Base-by-base conservation (phyloP, 169 alveolate genomes). In the Neospora caninum region DNA sequence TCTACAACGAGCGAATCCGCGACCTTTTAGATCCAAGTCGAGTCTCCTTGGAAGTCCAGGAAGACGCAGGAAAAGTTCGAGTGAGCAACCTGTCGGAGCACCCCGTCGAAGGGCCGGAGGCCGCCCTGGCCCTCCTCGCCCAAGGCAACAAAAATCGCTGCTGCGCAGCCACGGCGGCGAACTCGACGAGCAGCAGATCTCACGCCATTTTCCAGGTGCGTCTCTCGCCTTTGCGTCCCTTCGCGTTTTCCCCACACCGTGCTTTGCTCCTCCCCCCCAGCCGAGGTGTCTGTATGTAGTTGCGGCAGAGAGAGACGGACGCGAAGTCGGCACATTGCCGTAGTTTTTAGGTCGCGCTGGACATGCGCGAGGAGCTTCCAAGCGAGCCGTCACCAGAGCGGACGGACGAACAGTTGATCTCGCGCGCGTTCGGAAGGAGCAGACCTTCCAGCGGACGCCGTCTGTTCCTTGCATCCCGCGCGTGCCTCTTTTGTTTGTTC, bases 181-280 rank as follows among this genome's bases (percentile, higher is more conserved):
- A 99, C 95, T 95, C 97, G 83, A 98, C 98, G 64, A 89, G 93
- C 93, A 89, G 93, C 88, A 29, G 88, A 20, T 64, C 88, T 53
- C 98, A 99, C 31, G 97, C 99, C 64, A 96, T 99, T 80, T 98
- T 99, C 64, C 99, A 99, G 96, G 99, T 99, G 34, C 96, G 99
- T 36, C n/a, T 69, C 82, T 6, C 82, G 38, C 39, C 2, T 9
- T 6, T 20, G 73, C 27, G 18, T 64, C n/a, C 27, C 73, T 64
- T 27, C 73, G 27, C 27, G 73, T 18, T 64, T 18, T 64, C n/a
- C n/a, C 18, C n/a, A 20, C 18, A 27, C 27, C 73, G n/a, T 64
- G 73, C 73, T 64, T 64, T 18, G 73, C 73, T 64, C 27, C n/a
- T n/a, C n/a, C n/a, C n/a, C n/a, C n/a, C n/a, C n/a, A n/a, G n/a